Evolutionary conservation across 192 early-diverging fungal genomes (phyloP), one percentile per base, ranked within the genome.

Genomic region (Coemansia sp.): DNA sequence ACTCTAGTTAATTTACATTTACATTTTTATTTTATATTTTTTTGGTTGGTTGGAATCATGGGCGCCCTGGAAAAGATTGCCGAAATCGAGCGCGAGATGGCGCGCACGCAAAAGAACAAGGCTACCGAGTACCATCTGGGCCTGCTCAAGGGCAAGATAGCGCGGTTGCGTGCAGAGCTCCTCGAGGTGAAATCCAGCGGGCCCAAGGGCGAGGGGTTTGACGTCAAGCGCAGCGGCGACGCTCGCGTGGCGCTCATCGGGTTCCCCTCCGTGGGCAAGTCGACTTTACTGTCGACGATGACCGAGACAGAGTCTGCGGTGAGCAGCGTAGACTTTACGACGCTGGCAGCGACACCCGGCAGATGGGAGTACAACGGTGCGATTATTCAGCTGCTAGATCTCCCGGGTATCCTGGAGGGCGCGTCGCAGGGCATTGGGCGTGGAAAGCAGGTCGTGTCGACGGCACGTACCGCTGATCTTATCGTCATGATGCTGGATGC

Each of bases 201-300:
- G 14, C 86, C 84, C 53, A 84, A 84, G 70, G 91, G 92, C 57
- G 93, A 93, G 64, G 98, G 98, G 20, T 99, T 99, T 68, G 98
- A 99, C 84, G 98, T 99, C 17, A 96, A 97, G 86, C 93, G 96
- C 78, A 91, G 90, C 24, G 98, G 98, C 2, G 98, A 98, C 74
- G 98, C 96, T 15, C 88, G 96, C 46, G 94, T 98, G 57, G 94
- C 92, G 2, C 85, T 98, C 60, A 93, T 98, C 64, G 95, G 96
- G 45, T 99, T 98, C 65, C 98, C 98, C n/a, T 97, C 96, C 7
- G 98, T 98, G 12, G 98, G 98, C 59, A 98, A 99, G 75, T 96
- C 94, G n/a, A 99, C 98, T 3, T 82, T 98, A 59, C 84, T 98
- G 12, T 90, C 88, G 73, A 97, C 93, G 64, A 76, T 94, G 24